A percentile compares a stretch with the other conserved stretches of the same genome.
Conservation (phyloP, 257 asterid species). For the Solanum piurae region DNA sequence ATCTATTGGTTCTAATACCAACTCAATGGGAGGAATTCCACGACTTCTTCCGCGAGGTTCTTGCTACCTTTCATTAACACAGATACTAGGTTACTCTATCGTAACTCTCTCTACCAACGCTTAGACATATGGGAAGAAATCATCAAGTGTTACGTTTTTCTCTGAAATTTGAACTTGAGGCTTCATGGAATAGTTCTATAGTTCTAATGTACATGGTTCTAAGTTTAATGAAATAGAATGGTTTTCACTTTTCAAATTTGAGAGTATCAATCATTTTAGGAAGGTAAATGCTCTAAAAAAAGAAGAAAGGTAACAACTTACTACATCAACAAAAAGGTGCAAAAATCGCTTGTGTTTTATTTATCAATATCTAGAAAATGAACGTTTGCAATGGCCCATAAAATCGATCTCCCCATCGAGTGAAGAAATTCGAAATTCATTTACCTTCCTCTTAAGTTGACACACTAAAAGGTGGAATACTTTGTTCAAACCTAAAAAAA, state of each 20-base stretch:
- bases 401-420: background rate
- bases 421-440: background rate
- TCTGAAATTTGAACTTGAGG: background rate
- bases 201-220: background rate
- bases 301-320: too few relatives aligned
- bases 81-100: too few relatives aligned
- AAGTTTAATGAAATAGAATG: background rate
- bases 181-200: background rate
- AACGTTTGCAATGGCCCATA: background rate
- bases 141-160: too few relatives aligned
- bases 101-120: too few relatives aligned
- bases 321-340: background rate
- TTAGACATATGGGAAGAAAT: too few relatives aligned
- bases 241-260: background rate
- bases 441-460: background rate
- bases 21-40: too few relatives aligned
- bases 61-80: too few relatives aligned
- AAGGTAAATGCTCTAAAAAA: background rate
- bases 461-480: conserved; percentile 6
- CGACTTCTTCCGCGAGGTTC: too few relatives aligned
- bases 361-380: background rate
- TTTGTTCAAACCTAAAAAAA: conserved; percentile 19
- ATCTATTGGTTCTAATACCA: too few relatives aligned
- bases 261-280: background rate
- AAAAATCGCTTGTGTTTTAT: background rate